Evolutionary conservation across 164 flowering plant species (phyloP).

Genomic region (Tetrastigma voinierianum): DNA sequence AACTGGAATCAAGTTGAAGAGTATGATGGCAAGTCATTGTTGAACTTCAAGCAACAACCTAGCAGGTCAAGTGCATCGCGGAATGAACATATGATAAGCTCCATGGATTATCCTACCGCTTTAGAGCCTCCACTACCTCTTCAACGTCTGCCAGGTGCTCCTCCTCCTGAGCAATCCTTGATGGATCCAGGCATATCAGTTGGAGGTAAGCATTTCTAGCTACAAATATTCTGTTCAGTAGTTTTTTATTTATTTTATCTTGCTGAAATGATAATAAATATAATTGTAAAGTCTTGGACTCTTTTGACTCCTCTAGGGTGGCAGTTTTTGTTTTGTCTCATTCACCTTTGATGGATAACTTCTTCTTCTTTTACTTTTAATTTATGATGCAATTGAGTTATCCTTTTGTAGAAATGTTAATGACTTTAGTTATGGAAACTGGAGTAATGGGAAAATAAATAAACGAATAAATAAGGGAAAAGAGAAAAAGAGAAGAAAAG

Average conservation of each 20-base stretch:
- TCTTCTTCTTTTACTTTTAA: background rate
- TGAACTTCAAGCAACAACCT: slow-evolving; percentile 31
- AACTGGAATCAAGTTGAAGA: slow-evolving; percentile 49
- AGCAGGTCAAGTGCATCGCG: slow-evolving; percentile 22
- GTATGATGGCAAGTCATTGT: slow-evolving; percentile 43
- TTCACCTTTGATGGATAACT: no score
- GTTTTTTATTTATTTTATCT: no score
- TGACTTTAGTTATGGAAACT: no score
- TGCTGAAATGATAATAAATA: no score
- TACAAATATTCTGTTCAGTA: no score
- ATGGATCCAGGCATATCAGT: slow-evolving; percentile 16
- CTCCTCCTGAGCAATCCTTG: slow-evolving; percentile 25
- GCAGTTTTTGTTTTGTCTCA: background rate
- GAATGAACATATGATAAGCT: slow-evolving; percentile 23
- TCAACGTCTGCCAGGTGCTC: slow-evolving; percentile 17
- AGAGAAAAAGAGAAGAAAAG: no score
- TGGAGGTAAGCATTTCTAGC: slow-evolving; percentile 26
- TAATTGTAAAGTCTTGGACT: no score
- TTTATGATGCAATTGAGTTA: no score
- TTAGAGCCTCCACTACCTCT: slow-evolving; percentile 20
- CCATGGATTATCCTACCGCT: slow-evolving; percentile 20
- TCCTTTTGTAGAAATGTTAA: no score
- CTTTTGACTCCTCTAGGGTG: no score
- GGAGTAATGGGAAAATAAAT: no score
- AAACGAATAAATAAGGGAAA: no score